These are phyloP conservation scores for Kluyveromyces sp. DNA, from an alignment of 1,139 yeast genomes.

Conservation along the genomic window DNA sequence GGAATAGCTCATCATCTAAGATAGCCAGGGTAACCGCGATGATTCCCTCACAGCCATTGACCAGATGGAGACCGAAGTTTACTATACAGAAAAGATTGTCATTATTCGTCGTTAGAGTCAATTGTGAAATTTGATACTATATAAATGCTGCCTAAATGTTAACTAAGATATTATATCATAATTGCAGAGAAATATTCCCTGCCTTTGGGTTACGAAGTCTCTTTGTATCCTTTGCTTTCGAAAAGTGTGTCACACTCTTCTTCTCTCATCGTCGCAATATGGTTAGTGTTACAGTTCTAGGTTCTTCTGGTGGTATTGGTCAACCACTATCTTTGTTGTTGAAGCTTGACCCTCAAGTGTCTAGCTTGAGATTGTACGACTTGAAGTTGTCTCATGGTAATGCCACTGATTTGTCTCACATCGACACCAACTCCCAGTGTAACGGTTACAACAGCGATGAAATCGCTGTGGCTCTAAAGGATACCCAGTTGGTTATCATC, in stretches of 20 bases:
- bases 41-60: background rate
- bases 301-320: slow-evolving; percentile 80
- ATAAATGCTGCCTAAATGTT: background rate
- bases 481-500: slow-evolving; percentile 54
- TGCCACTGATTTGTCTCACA: slow-evolving; percentile 68
- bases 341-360: slow-evolving; percentile 49
- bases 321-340: slow-evolving; percentile 64
- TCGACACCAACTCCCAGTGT: slow-evolving; percentile 42
- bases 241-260: background rate
- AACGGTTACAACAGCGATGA: slow-evolving; percentile 41
- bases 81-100: too few relatives aligned
- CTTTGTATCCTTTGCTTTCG: background rate
- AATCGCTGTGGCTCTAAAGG: slow-evolving; percentile 44
- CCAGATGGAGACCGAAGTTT: background rate
- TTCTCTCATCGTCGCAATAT: slow-evolving; percentile 23
- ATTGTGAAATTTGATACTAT: background rate
- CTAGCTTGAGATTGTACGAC: slow-evolving; percentile 56
- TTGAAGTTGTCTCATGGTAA: slow-evolving; percentile 65
- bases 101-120: background rate
- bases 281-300: slow-evolving; percentile 68
- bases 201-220: too few relatives aligned
- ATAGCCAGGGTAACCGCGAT: background rate
- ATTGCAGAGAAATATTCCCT: too few relatives aligned
- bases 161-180: background rate
- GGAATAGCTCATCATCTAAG: background rate